These are phyloP conservation scores for Emergomyces pasteurianus DNA, from an alignment of 2,329 filamentous ascomycete genomes.

Conservation along the genomic window DNA sequence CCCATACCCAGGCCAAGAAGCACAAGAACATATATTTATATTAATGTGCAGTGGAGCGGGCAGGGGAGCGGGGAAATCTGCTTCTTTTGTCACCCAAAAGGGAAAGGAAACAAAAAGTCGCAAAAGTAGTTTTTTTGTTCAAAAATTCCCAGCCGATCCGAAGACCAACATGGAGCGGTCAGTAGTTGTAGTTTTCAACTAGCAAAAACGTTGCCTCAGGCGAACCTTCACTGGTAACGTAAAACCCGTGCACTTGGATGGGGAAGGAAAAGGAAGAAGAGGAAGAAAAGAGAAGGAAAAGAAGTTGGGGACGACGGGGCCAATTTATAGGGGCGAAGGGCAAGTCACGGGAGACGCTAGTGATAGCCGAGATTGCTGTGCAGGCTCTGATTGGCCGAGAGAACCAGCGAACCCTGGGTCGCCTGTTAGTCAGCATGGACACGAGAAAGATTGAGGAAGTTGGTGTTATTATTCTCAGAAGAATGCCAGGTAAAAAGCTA, in stretches of 20 bases:
- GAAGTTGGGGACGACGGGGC: not conserved
- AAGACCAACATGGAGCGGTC: constrained; percentile 60
- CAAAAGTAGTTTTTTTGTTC: constrained; percentile 29
- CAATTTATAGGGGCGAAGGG: constrained; percentile 9
- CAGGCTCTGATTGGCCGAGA: not conserved
- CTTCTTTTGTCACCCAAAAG: no score
- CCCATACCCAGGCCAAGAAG: no score
- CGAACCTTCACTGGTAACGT: constrained; percentile 71
- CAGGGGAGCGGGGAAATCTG: no score
- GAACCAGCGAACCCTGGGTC: not conserved
- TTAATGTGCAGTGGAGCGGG: no score
- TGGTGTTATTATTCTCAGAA: no score
- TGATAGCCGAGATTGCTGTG: constrained; percentile 1
- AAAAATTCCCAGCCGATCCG: constrained; percentile 68
- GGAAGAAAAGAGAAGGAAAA: constrained; percentile 7
- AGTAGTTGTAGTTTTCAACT: constrained; percentile 69
- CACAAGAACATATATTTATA: no score
- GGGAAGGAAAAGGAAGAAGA: constrained; percentile 33
- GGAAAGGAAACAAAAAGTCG: no score
- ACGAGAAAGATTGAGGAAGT: no score
- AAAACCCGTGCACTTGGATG: constrained; percentile 62
- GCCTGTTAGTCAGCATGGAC: not conserved
- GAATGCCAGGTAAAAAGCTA: no score
- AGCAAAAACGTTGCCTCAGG: constrained; percentile 76
- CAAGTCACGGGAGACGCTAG: constrained; percentile 7